phyloP scores from a whole-genome alignment of 352 stramenopile species.

The Blastocystis sp. region DNA sequence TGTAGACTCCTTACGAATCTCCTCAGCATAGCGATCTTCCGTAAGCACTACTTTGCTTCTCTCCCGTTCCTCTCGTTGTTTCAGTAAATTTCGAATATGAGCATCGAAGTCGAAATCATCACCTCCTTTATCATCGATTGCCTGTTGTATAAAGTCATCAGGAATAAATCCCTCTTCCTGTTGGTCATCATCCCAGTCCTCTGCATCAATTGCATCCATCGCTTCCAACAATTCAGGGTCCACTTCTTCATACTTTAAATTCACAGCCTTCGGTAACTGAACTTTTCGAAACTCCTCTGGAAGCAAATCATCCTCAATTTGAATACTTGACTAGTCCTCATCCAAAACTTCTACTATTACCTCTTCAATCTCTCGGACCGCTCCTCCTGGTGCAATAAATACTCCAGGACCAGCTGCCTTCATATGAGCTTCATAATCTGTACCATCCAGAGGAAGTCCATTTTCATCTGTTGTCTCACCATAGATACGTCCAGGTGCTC shows the following conservation, averaged over 20 bases:
- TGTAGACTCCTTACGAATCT: slow-evolving; percentile 1
- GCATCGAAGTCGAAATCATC: slow-evolving; percentile 46
- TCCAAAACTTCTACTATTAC: neutral
- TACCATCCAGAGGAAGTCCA: slow-evolving; percentile 33
- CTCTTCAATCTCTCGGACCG: neutral
- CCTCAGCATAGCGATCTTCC: slow-evolving; percentile 54
- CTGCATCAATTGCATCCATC: slow-evolving; percentile 41
- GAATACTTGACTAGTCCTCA: neutral
- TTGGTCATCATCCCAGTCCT: slow-evolving; percentile 16
- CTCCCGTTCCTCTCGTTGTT: slow-evolving; percentile 22
- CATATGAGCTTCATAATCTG: slow-evolving; percentile 47
- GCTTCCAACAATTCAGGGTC: slow-evolving; percentile 40
- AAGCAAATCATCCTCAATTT: slow-evolving; percentile 38
- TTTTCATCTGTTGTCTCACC: slow-evolving; percentile 47
- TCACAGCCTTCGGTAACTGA: slow-evolving; percentile 50
- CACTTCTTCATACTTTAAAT: slow-evolving; percentile 59
- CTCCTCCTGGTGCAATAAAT: slow-evolving; percentile 49
- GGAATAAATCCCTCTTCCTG: slow-evolving; percentile 38
- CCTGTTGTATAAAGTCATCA: slow-evolving; percentile 48
- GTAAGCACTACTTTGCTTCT: slow-evolving; percentile 7
- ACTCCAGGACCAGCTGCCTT: slow-evolving; percentile 32
- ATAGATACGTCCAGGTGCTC: slow-evolving; percentile 23
- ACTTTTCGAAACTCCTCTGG: slow-evolving; percentile 3
- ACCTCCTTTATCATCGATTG: slow-evolving; percentile 28
- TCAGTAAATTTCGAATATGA: slow-evolving; percentile 59